Evolutionary conservation across 768 basidiomycete genomes (phyloP).

Genomic region (Naganishia kalamii): DNA sequence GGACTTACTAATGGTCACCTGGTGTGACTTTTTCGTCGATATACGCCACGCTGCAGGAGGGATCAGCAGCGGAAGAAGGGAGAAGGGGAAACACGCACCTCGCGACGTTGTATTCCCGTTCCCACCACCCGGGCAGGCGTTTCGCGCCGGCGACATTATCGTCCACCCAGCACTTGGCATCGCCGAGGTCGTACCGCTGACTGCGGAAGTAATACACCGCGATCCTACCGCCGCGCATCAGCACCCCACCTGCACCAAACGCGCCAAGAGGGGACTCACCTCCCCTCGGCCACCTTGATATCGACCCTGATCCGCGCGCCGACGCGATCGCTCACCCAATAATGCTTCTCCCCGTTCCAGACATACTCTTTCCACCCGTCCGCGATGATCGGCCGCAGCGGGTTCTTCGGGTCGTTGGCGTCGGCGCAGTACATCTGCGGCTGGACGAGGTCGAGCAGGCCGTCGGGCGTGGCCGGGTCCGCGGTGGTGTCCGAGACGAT

Average conservation of each 20-base stretch:
- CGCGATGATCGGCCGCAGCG: constrained; percentile 33
- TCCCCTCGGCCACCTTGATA: constrained; percentile 40
- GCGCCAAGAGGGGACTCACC: constrained; percentile 27
- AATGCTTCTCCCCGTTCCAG: constrained; percentile 45
- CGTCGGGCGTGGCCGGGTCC: constrained; percentile 29
- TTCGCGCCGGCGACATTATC: constrained; percentile 41
- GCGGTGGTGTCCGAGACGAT: constrained; percentile 29
- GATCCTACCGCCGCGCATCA: constrained; percentile 25
- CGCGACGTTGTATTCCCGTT: constrained; percentile 40
- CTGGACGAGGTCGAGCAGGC: constrained; percentile 33
- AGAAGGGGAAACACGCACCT: constrained; percentile 27
- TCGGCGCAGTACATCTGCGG: constrained; percentile 44
- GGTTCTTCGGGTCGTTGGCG: constrained; percentile 39
- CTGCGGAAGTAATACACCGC: constrained; percentile 43
- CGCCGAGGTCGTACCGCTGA: constrained; percentile 37
- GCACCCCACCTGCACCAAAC: background rate
- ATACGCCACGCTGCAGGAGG: constrained; percentile 35
- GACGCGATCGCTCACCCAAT: constrained; percentile 35
- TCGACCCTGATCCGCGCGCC: constrained; percentile 42
- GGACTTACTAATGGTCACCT: constrained; percentile 43
- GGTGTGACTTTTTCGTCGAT: constrained; percentile 45
- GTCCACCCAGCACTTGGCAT: constrained; percentile 44
- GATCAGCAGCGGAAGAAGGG: constrained; percentile 14
- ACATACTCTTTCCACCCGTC: constrained; percentile 40
- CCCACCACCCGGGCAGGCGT: constrained; percentile 37